Evolutionary conservation across 176 grass and related monocot species (phyloP).

Genomic region (Avena eriantha): DNA sequence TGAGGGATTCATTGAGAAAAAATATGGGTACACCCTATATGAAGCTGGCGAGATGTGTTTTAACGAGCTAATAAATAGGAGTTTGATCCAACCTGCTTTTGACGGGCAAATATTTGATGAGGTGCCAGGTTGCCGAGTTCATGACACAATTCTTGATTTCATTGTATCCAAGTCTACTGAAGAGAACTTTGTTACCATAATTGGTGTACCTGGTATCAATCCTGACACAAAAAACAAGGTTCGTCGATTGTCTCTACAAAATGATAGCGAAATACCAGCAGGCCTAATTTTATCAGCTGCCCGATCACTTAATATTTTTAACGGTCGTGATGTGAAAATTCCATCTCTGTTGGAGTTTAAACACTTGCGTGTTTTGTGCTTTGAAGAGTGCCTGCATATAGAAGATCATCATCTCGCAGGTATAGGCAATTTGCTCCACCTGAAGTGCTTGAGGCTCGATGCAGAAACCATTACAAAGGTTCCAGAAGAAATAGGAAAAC

Average conservation of each 20-base stretch:
- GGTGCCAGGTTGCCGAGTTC: background rate
- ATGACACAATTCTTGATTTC: background rate
- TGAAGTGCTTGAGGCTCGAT: background rate
- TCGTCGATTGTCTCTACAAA: background rate
- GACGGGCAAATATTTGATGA: background rate
- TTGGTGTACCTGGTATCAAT: background rate
- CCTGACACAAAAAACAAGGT: background rate
- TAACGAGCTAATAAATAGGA: background rate
- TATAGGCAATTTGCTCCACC: background rate
- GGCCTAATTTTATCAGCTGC: background rate
- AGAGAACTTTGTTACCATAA: background rate
- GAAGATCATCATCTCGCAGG: background rate
- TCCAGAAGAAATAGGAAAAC: background rate
- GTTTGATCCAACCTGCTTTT: background rate
- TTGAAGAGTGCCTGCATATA: background rate
- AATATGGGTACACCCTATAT: background rate
- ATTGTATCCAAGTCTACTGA: background rate
- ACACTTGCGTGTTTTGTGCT: slow-evolving; percentile 1
- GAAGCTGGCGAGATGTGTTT: background rate
- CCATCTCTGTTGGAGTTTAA: background rate
- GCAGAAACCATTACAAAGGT: background rate
- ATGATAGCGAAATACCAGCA: background rate
- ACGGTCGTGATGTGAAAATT: background rate
- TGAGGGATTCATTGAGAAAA: background rate
- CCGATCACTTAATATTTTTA: background rate